These are phyloP conservation scores for Oleoguttula mirabilis DNA, from an alignment of 495 filamentous ascomycete species.

Conservation along the genomic window DNA sequence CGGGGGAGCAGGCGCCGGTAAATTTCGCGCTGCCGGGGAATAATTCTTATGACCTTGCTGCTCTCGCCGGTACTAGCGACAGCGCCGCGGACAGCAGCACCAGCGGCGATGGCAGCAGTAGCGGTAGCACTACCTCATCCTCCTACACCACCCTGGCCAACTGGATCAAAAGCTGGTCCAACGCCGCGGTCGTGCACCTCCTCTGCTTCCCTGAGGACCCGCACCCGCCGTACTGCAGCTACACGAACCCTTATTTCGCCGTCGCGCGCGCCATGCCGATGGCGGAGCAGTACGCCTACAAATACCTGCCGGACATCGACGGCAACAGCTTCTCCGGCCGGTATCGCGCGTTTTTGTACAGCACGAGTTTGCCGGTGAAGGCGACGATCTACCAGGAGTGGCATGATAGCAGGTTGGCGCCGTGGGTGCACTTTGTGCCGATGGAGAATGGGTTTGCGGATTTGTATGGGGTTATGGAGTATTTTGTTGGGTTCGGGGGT, in stretches of 20 bases:
- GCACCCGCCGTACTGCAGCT: conserved; percentile 20
- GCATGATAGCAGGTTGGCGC: conserved; percentile 28
- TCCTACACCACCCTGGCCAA: conserved; percentile 17
- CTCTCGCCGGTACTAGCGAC: conserved; percentile 2
- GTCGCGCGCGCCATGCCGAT: conserved; percentile 10
- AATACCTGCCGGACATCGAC: conserved; percentile 32
- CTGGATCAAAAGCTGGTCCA: conserved; percentile 27
- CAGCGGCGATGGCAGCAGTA: background rate
- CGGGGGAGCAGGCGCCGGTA: conserved; percentile 1
- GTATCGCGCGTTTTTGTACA: conserved; percentile 22
- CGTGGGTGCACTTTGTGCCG: conserved; percentile 47
- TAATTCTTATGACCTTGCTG: conserved; percentile 23
- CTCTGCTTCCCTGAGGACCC: conserved; percentile 21
- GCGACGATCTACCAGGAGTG: conserved; percentile 32
- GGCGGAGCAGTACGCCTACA: conserved; percentile 23
- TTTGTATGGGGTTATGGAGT: conserved; percentile 65
- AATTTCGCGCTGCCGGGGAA: conserved; percentile 23
- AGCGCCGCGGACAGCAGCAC: background rate
- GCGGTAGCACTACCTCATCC: no score
- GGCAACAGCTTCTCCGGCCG: conserved; percentile 28
- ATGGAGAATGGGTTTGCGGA: conserved; percentile 75
- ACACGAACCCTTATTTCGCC: conserved; percentile 23
- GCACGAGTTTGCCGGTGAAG: conserved; percentile 26
- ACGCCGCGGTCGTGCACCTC: conserved; percentile 26
- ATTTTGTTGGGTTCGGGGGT: conserved; percentile 68